Percentiles rank a stretch among this genome's conserved stretches.
These are phyloP conservation scores for Aspergillus eucalypticola DNA, from an alignment of 2,329 filamentous ascomycete species.

Conservation along the genomic window DNA sequence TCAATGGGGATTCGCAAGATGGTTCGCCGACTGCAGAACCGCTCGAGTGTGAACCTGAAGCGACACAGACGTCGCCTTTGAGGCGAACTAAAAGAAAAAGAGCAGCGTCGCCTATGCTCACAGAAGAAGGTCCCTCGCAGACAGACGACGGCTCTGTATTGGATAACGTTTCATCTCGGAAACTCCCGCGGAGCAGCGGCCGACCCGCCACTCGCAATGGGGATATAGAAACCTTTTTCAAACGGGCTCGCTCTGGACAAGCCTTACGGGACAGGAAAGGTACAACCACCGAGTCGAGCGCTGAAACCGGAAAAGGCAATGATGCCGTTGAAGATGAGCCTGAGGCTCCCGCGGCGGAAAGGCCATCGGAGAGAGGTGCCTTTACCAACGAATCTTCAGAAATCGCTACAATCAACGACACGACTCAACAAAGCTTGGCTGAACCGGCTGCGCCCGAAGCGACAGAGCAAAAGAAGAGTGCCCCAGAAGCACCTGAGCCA, in stretches of 20 bases:
- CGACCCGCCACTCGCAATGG: not conserved
- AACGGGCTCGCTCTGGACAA: constrained; percentile 14
- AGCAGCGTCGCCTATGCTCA: constrained; percentile 2
- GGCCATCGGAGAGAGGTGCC: not conserved
- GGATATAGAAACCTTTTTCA: constrained; percentile 14
- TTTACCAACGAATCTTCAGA: not conserved
- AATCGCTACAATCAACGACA: too few relatives aligned
- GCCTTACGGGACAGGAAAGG: not conserved
- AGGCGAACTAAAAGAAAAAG: constrained; percentile 5
- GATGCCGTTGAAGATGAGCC: not conserved
- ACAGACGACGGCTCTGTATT: not conserved
- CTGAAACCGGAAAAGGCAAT: not conserved
- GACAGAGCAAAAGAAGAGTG: not conserved
- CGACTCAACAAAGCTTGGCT: not conserved
- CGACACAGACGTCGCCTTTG: not conserved
- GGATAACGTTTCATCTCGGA: not conserved
- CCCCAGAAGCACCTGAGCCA: not conserved
- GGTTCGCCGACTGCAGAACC: not conserved
- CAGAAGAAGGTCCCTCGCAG: not conserved
- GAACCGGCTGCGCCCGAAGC: not conserved
- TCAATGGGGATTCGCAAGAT: constrained; percentile 9
- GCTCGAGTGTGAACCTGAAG: not conserved
- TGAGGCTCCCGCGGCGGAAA: not conserved
- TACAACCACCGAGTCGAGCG: not conserved
- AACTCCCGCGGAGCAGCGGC: not conserved